These are phyloP conservation scores for Carex arenaria DNA, from an alignment of 202 grass and related monocot genomes.

Conservation along the genomic window DNA sequence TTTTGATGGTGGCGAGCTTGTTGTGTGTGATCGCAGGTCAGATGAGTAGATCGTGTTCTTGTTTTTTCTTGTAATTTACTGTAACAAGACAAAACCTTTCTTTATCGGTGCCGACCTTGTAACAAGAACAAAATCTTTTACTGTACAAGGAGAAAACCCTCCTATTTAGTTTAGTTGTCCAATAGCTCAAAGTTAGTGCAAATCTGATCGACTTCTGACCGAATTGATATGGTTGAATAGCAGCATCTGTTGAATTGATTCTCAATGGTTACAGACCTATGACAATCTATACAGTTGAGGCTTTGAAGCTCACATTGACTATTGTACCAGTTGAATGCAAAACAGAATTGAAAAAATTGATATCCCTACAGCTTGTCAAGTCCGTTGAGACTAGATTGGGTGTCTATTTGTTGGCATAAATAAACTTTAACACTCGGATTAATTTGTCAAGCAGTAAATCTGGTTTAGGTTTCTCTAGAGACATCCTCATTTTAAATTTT, in stretches of 20 bases:
- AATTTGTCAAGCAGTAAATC: neutral
- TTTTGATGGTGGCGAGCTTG: conserved; percentile 96
- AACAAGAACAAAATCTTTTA: neutral
- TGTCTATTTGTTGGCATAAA: neutral
- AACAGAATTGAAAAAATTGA: neutral
- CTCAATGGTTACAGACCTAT: neutral
- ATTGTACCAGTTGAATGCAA: neutral
- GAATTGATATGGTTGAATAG: neutral
- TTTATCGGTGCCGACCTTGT: neutral
- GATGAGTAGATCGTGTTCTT: conserved; percentile 5
- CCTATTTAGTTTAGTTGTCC: neutral
- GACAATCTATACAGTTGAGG: neutral
- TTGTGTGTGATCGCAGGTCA: conserved; percentile 98
- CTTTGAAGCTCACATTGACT: neutral
- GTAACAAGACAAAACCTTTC: neutral
- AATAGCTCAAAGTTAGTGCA: neutral
- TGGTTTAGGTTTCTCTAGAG: neutral
- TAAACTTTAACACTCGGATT: neutral
- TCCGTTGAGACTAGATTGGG: neutral
- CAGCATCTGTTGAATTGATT: neutral
- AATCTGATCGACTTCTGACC: neutral
- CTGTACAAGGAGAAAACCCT: neutral
- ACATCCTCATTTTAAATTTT: neutral
- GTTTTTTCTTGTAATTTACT: conserved; percentile 15
- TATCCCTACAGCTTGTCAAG: neutral